Base-by-base conservation (phyloP, 129 eudicot species). In the Cynara cardunculus region DNA sequence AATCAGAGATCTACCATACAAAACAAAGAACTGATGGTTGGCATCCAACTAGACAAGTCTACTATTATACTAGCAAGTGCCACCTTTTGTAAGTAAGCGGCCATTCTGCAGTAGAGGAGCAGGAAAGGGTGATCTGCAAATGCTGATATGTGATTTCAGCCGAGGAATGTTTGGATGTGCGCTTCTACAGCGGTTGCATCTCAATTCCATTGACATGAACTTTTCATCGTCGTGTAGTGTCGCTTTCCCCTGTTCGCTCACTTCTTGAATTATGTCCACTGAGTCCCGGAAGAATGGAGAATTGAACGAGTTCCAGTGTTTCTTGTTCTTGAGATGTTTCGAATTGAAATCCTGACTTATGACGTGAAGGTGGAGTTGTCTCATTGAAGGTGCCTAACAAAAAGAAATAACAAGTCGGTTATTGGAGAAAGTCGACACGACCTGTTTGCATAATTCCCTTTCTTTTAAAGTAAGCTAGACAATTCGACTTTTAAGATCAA, bases 281-380 rank as follows among this genome's bases (percentile, higher is more conserved):
- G 97, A 93, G 62, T 96, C 99, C 49, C 84, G 88, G 81, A 96
- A 96, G 78, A 96, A 96, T 0, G 85, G 86, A 34, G 99, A 81
- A 71, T 74, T 96, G 79, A 96, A 96, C 1, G 98, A 92, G 87
- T 92, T 91, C 99, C 99, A 92, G 74, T 96, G 99, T 81, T 92
- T 96, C 89, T 96, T 96, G 88, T 96, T 89, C 89, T 87, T 96
- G 21, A 92, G 86, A 84, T 89, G 90, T 56, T 71, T 83, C 3
- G 99, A 92, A 83, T 89, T 86, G 72, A 96, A 96, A 85, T 96
- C 99, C 76, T 96, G 99, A 83, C 99, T 96, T 69, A 92, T 90
- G 8, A 96, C 99, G 64, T 96, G 99, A 78, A 95, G 97, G 78
- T 95, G 99, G 85, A 96, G 84, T 73, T 96, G 99, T 65, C 97